Conservation (phyloP, 2,329 filamentous ascomycete species). For the Colletotrichum nymphaeae region DNA sequence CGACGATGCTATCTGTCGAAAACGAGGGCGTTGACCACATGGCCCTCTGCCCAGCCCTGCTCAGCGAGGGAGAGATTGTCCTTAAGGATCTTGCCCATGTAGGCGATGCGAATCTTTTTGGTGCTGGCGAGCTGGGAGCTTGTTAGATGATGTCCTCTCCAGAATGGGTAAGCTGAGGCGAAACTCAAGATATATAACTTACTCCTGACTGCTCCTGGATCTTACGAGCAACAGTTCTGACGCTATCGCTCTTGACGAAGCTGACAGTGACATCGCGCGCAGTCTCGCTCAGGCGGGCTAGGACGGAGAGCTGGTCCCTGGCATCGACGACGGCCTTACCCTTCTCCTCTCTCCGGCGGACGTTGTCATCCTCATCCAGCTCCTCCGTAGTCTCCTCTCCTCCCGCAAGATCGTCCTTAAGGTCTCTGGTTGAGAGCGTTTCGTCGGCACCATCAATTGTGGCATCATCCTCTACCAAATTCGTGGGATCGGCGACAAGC, state of each 20-base stretch:
- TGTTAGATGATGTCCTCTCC: background rate
- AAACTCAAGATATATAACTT: constrained; percentile 45
- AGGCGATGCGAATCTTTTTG: constrained; percentile 77
- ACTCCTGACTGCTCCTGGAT: constrained; percentile 74
- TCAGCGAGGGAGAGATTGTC: constrained; percentile 72
- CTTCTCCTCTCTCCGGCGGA: constrained; percentile 65
- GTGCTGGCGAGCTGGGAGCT: constrained; percentile 63
- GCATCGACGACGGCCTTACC: constrained; percentile 67
- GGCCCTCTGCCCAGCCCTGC: constrained; percentile 81
- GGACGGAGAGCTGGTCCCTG: constrained; percentile 66
- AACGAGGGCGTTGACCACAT: constrained; percentile 83
- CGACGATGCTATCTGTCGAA: constrained; percentile 56
- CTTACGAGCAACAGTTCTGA: constrained; percentile 71
- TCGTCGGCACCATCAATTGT: constrained; percentile 52
- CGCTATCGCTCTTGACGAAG: constrained; percentile 70
- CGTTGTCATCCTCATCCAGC: constrained; percentile 48
- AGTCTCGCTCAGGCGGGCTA: constrained; percentile 74
- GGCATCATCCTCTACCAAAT: constrained; percentile 58
- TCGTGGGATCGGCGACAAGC: constrained; percentile 75
- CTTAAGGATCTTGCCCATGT: constrained; percentile 83
- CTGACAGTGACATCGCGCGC: constrained; percentile 71
- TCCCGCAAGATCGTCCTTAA: constrained; percentile 55
- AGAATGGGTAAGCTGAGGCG: too few species aligned
- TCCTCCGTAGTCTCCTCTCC: constrained; percentile 42
- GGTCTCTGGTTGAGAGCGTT: constrained; percentile 27